Percentiles rank a stretch among this genome's conserved stretches.
Evolutionary conservation across 2,329 filamentous ascomycete species (phyloP).

Genomic region (Colletotrichum aenigma): DNA sequence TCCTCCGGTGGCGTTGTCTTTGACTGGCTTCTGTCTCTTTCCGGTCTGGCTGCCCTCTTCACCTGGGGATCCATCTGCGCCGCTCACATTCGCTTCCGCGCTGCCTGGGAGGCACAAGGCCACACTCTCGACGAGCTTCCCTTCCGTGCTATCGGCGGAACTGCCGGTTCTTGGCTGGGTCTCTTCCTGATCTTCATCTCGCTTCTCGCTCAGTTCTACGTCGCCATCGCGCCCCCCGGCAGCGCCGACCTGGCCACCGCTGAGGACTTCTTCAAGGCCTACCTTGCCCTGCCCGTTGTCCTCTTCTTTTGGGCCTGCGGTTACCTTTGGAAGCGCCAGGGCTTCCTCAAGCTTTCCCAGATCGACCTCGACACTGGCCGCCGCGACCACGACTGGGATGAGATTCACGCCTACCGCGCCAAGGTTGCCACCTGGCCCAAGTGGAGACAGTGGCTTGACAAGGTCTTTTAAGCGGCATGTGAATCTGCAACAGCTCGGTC

Average conservation of each 20-base stretch:
- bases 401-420: slow-evolving; percentile 59
- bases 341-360: slow-evolving; percentile 61
- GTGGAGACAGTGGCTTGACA: slow-evolving; percentile 49
- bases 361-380: slow-evolving; percentile 73
- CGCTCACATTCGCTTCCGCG: slow-evolving; percentile 70
- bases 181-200: slow-evolving; percentile 59
- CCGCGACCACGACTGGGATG: slow-evolving; percentile 68
- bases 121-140: slow-evolving; percentile 68
- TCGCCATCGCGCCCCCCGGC: slow-evolving; percentile 45
- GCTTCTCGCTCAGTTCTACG: slow-evolving; percentile 56
- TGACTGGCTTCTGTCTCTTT: slow-evolving; percentile 68
- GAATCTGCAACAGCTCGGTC: not conserved
- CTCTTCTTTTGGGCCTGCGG: slow-evolving; percentile 59
- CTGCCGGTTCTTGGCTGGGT: slow-evolving; percentile 67
- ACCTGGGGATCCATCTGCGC: slow-evolving; percentile 70
- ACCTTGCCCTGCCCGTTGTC: slow-evolving; percentile 58
- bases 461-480: slow-evolving; percentile 35
- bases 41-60: slow-evolving; percentile 66
- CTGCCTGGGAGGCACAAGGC: slow-evolving; percentile 62
- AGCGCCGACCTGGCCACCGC: slow-evolving; percentile 36
- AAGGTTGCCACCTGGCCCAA: slow-evolving; percentile 54
- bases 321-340: slow-evolving; percentile 68
- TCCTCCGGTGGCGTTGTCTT: slow-evolving; percentile 58
- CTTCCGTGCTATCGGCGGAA: slow-evolving; percentile 63
- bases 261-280: slow-evolving; percentile 58